Evolutionary conservation across 2,329 filamentous ascomycete species (phyloP).

Genomic region (Colletotrichum shisoi): DNA sequence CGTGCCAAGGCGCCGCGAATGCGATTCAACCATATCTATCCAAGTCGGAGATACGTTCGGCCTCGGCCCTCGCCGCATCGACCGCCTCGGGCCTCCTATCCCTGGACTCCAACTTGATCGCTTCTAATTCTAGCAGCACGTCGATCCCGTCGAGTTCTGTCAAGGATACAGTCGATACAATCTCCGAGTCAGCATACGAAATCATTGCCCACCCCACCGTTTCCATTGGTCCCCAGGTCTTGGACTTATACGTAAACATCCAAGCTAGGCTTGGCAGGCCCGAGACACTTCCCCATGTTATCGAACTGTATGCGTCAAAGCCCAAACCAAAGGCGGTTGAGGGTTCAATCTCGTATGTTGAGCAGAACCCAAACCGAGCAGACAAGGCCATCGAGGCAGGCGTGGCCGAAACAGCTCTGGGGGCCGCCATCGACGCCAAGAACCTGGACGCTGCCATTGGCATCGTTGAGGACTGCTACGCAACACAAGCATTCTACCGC

Average conservation of each 20-base stretch:
- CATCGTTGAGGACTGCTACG: constrained; percentile 75
- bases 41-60: constrained; percentile 52
- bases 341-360: constrained; percentile 65
- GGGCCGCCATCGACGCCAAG: constrained; percentile 79
- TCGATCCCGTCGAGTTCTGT: constrained; percentile 43
- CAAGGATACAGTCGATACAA: constrained; percentile 57
- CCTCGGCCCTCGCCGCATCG: constrained; percentile 57
- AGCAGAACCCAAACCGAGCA: constrained; percentile 72
- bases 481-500: constrained; percentile 70
- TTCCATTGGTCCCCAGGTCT: constrained; percentile 77
- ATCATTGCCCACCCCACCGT: constrained; percentile 78
- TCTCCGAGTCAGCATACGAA: constrained; percentile 70
- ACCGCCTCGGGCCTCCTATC: constrained; percentile 49
- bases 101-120: constrained; percentile 44
- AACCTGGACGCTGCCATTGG: constrained; percentile 80
- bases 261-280: constrained; percentile 77
- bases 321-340: constrained; percentile 70
- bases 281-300: constrained; percentile 78
- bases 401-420: constrained; percentile 76
- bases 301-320: constrained; percentile 85
- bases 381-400: constrained; percentile 75
- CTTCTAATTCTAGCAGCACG: constrained; percentile 35
- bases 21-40: constrained; percentile 53
- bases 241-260: constrained; percentile 77
- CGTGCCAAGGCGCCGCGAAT: constrained; percentile 57